Evolutionary conservation across 2,329 filamentous ascomycete genomes (phyloP), one percentile per base, ranked within the genome.

Genomic region (Didymella sp.): DNA sequence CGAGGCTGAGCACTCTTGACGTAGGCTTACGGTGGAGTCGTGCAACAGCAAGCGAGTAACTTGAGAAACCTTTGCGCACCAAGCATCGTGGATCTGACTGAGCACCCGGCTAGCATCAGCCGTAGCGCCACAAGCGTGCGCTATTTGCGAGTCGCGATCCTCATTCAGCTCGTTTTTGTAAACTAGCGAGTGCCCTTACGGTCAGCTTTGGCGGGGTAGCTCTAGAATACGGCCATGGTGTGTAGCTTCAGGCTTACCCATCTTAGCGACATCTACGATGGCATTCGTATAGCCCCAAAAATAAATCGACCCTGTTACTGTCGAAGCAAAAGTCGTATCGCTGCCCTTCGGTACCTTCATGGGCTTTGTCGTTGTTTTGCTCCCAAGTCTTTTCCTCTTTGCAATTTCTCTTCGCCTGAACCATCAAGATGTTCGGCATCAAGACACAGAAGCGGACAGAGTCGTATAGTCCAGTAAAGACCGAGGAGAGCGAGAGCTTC

Each of bases 141-240:
- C 56, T 47, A 62, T 28, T 63, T 28, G 45, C 19, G 46, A 44
- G 40, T 28, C 43, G 47, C 46, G 35, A 51, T 54, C 43, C 30
- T 49, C 51, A 31, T 43, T 51, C 54, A 56, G 54, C 54, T 52
- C 31, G 43, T 6, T 33, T 49, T 28, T 57, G 48, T 52, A 49
- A 31, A 27, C 44, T 57, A 57, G 40, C 30, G 22, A 43, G 30
- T 37, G 38, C 31, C 24, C 28, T 44, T 31, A 38, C 12, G 43
- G 48, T 62, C 58, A 67, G 58, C 62, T 66, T 56, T 42, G 41
- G 64, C 55, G 63, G 64, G 64, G 62, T 59, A 61, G 48, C 43
- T 52, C 50, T 55, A 40, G 45, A 43, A 53, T 51, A 48, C 56
- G 49, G 31, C 9, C 7, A 46, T 61, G 41, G 31, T 41, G 57